A percentile compares a stretch with the other conserved stretches of the same genome.
These are phyloP conservation scores for Achaetomiella virescens DNA, from an alignment of 495 filamentous ascomycete genomes.

Conservation along the genomic window DNA sequence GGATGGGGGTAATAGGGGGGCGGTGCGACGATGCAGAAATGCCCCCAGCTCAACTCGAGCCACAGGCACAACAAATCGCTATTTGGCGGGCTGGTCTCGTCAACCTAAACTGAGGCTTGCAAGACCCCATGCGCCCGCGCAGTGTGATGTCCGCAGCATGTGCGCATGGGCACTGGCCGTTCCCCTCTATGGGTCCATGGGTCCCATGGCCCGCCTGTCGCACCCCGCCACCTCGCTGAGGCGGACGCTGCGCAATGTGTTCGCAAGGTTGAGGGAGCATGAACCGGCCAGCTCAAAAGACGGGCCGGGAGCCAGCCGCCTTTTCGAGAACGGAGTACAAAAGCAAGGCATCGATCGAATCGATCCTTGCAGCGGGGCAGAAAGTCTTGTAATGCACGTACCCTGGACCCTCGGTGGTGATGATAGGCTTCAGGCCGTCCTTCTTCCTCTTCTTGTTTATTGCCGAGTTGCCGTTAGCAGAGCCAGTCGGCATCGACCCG, in stretches of 20 bases:
- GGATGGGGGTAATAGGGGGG: constrained; percentile 7
- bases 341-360: constrained; percentile 6
- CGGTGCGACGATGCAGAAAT: constrained; percentile 19
- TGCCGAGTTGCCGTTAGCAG: constrained; percentile 31
- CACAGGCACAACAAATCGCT: constrained; percentile 24
- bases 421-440: constrained; percentile 83
- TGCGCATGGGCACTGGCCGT: constrained; percentile 19
- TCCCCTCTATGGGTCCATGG: constrained; percentile 12
- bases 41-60: constrained; percentile 28
- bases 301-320: not conserved
- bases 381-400: constrained; percentile 32
- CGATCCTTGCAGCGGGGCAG: constrained; percentile 13
- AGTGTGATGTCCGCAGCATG: constrained; percentile 24
- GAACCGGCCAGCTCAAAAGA: constrained; percentile 27
- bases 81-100: constrained; percentile 10
- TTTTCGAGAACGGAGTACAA: not conserved
- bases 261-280: not conserved
- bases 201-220: constrained; percentile 18
- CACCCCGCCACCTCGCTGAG: constrained; percentile 30
- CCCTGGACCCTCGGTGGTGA: constrained; percentile 65
- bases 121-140: constrained; percentile 11
- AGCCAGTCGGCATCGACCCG: constrained; percentile 18
- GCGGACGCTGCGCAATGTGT: constrained; percentile 5
- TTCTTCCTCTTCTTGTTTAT: constrained; percentile 81
- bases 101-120: constrained; percentile 2